Base-by-base conservation (phyloP, 179 eudicot species). In the Patellifolia procumbens region DNA sequence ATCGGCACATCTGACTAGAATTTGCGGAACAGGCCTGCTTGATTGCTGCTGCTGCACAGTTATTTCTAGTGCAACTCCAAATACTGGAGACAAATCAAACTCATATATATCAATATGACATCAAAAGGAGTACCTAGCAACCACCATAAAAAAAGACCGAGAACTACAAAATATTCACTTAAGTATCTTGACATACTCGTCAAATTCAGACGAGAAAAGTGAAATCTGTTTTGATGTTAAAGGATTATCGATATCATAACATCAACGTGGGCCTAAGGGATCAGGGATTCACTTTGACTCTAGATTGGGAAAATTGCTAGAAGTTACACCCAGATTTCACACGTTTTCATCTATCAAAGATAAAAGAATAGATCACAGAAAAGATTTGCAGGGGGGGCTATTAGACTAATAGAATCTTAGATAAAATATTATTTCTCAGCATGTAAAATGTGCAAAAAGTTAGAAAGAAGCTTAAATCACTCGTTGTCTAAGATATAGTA, bases 1-100 rank as follows among this genome's bases (percentile, higher is more conserved):
- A 83, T 94, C 98, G 48, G 96, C 98, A 81, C 98, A 92, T 78
- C 88, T 83, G 85, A 91, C 88, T 76, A 94, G 78, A 70, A 92
- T 86, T 70, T 79, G 83, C 37, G 98, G 98, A 81, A 92, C 81
- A 53, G 91, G 89, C 74, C 82, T 81, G 85, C 86, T 89, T 64
- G 90, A 87, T 75, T 92, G 87, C 84, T 94, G 97, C 51, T 90
- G 88, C 80, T 89, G 96, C 62, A 92, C 94, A 12, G 94, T 86
- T 53, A 85, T 64, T 87, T 94, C 94, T 72, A 94, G 81, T 63
- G 96, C 93, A 79, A 91, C 89, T 73, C 97, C 98, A 84, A 94
- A 92, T 13, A 94, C 98, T 94, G 86, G 61, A 42, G 53, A 74
- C 37, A 66, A n/a, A 75, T 59, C 28, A 49, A 68, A 67, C 22